Percentiles rank a stretch among this genome's conserved stretches.
These are phyloP conservation scores for Sesbania bispinosa DNA, from an alignment of 306 rosid species.

Conservation along the genomic window DNA sequence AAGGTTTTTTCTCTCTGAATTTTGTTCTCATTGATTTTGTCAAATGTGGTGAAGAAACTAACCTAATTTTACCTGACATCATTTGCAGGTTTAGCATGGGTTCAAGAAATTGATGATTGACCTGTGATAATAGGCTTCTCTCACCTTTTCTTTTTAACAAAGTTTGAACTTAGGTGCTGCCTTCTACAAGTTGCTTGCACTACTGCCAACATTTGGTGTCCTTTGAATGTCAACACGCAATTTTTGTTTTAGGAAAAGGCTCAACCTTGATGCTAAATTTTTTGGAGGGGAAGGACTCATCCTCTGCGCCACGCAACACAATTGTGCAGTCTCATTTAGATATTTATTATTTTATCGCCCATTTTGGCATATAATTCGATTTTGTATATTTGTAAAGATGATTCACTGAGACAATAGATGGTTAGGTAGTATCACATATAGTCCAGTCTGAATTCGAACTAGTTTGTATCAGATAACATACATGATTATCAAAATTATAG, in stretches of 20 bases:
- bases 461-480: constrained; percentile 38
- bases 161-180: constrained; percentile 22
- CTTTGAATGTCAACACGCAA: constrained; percentile 22
- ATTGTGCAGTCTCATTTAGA: constrained; percentile 41
- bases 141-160: constrained; percentile 1
- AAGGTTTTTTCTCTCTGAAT: background rate
- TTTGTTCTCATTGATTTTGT: background rate
- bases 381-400: constrained; percentile 49
- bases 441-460: constrained; percentile 29
- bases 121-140: constrained; percentile 13
- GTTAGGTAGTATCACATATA: constrained; percentile 37
- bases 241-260: constrained; percentile 23
- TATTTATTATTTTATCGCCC: constrained; percentile 19
- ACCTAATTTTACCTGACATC: background rate
- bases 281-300: constrained; percentile 25
- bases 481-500: constrained; percentile 29
- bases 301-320: constrained; percentile 43
- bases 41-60: constrained; percentile 3
- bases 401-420: constrained; percentile 28
- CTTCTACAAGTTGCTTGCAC: constrained; percentile 20
- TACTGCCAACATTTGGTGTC: constrained; percentile 23
- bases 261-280: constrained; percentile 31
- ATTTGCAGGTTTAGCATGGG: constrained; percentile 85
- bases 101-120: constrained; percentile 80
- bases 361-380: constrained; percentile 54